Conservation (phyloP, 2,329 filamentous ascomycete species). For the Neocatenulostroma microsporum region DNA sequence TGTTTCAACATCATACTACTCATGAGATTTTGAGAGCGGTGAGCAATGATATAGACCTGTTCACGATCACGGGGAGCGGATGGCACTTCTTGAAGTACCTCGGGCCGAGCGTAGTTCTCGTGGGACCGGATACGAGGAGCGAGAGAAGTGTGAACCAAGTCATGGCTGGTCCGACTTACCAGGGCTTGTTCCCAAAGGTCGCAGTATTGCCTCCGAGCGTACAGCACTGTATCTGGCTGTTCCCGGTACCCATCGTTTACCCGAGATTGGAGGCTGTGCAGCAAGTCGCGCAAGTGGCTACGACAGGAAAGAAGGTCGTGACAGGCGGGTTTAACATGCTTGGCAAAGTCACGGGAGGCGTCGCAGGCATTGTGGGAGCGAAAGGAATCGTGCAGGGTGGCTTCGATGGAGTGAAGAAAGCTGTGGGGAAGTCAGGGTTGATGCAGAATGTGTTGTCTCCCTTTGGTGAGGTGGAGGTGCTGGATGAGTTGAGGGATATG, state of each 20-base stretch:
- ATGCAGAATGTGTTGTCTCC: slow-evolving; percentile 96
- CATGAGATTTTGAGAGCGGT: slow-evolving; percentile 87
- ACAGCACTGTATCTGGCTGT: slow-evolving; percentile 94
- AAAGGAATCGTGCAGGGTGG: slow-evolving; percentile 88
- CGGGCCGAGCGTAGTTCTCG: slow-evolving; percentile 79
- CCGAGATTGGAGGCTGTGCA: slow-evolving; percentile 87
- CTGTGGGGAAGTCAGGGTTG: slow-evolving; percentile 86
- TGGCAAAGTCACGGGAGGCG: slow-evolving; percentile 88
- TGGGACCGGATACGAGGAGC: slow-evolving; percentile 85
- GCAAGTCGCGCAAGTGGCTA: slow-evolving; percentile 80
- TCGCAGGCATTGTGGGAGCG: slow-evolving; percentile 90
- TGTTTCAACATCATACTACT: slow-evolving; percentile 98
- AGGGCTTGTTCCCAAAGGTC: slow-evolving; percentile 93
- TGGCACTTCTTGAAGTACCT: slow-evolving; percentile 99
- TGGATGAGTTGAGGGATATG: slow-evolving; percentile 89
- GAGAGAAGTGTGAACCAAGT: slow-evolving; percentile 87
- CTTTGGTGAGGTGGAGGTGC: slow-evolving; percentile 90
- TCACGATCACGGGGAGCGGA: slow-evolving; percentile 92
- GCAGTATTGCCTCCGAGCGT: slow-evolving; percentile 84
- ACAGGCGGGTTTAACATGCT: slow-evolving; percentile 95
- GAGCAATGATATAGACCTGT: slow-evolving; percentile 79
- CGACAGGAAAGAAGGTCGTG: slow-evolving; percentile 91
- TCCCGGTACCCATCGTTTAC: slow-evolving; percentile 85
- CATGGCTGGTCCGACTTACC: slow-evolving; percentile 92
- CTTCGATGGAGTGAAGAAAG: slow-evolving; percentile 92